Conservation (phyloP, 2,329 filamentous ascomycete genomes). For the Fusarium continuum region DNA sequence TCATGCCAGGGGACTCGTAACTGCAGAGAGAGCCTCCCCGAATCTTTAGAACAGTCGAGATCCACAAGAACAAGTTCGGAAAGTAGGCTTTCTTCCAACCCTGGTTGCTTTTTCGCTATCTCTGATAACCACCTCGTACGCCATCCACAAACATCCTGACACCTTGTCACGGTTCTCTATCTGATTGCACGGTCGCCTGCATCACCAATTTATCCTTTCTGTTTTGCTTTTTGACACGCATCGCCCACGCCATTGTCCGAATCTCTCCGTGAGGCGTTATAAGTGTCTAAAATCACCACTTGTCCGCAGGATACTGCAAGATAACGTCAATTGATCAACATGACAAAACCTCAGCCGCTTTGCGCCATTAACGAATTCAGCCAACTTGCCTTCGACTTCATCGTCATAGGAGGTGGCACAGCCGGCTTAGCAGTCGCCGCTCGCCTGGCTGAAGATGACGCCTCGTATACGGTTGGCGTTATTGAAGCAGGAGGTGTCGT, state of each 20-base stretch:
- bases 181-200: no score
- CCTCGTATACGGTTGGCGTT: conserved; percentile 44
- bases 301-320: no score
- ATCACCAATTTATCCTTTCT: no score
- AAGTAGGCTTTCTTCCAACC: no score
- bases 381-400: conserved; percentile 43
- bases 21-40: conserved; percentile 12
- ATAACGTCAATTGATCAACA: conserved; percentile 11
- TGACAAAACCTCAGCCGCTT: conserved; percentile 3
- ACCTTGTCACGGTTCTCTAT: no score
- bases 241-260: neutral
- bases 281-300: neutral
- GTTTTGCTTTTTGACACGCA: no score
- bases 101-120: no score
- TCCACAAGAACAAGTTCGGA: no score
- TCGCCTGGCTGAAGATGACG: conserved; percentile 55
- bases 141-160: no score
- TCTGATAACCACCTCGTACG: neutral
- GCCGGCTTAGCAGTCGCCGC: conserved; percentile 62
- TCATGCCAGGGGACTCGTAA: conserved; percentile 15
- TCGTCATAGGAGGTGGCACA: conserved; percentile 64
- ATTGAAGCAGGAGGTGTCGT: conserved; percentile 48
- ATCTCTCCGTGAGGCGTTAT: conserved; percentile 3
- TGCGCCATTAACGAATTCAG: conserved; percentile 37
- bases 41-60: neutral